Percentiles rank a stretch among this genome's conserved stretches.
phyloP scores from a whole-genome alignment of 2,329 filamentous ascomycete genomes.

The Daldinia sp. region DNA sequence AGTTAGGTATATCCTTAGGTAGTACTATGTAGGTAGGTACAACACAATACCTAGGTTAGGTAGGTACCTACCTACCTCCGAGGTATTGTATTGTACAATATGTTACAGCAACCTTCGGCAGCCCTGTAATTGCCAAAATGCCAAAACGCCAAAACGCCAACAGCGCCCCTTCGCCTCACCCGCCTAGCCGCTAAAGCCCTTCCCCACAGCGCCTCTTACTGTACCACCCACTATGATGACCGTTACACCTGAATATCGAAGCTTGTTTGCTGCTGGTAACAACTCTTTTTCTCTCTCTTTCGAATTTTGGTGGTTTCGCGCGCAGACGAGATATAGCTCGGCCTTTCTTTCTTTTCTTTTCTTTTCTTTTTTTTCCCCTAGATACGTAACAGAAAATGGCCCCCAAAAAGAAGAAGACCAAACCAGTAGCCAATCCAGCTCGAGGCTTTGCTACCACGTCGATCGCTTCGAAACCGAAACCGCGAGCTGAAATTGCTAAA shows the following conservation, averaged over 20 bases:
- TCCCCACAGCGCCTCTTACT: conserved; percentile 12
- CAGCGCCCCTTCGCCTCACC: conserved; percentile 10
- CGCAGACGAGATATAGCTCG: not conserved
- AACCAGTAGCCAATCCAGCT: conserved; percentile 84
- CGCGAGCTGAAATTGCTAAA: conserved; percentile 64
- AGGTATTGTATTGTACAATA: too few relatives aligned
- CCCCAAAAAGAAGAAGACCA: conserved; percentile 87
- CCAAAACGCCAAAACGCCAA: too few relatives aligned
- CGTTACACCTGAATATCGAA: conserved; percentile 17
- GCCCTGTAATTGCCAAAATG: not conserved
- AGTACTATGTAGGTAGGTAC: too few relatives aligned
- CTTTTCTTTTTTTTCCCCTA: not conserved
- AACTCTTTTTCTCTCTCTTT: conserved; percentile 3
- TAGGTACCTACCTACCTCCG: not conserved
- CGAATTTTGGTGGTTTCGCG: conserved; percentile 3
- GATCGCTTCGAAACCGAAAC: conserved; percentile 84
- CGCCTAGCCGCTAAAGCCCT: conserved; percentile 18
- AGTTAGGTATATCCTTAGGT: too few relatives aligned
- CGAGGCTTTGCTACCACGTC: conserved; percentile 95
- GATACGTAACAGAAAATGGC: conserved; percentile 63
- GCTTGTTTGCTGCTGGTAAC: not conserved
- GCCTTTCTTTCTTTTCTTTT: not conserved
- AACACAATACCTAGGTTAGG: too few relatives aligned
- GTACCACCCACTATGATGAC: conserved; percentile 20
- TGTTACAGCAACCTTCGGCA: not conserved